phyloP scores from a whole-genome alignment of 805 yeast genomes.

The Saturnispora diversa region DNA sequence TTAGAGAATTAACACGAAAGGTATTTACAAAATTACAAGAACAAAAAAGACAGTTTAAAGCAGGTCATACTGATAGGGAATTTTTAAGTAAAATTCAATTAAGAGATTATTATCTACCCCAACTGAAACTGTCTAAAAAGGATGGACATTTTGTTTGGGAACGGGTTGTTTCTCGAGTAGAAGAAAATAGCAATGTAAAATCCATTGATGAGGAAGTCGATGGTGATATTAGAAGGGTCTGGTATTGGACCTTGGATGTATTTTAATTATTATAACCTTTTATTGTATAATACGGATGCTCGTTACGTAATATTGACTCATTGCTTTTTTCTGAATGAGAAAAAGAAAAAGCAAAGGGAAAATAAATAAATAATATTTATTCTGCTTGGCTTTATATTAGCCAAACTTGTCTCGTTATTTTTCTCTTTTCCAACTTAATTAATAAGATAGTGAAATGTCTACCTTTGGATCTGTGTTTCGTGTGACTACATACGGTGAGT shows the following conservation, averaged over 20 bases:
- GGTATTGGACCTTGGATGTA: constrained; percentile 70
- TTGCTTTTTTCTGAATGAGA: too few relatives aligned
- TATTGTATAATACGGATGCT: background rate
- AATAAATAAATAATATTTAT: too few relatives aligned
- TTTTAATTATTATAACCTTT: constrained; percentile 3
- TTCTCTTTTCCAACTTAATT: background rate
- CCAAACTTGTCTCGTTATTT: background rate
- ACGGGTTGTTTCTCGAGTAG: constrained; percentile 46
- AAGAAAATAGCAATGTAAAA: constrained; percentile 57
- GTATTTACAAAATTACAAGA: constrained; percentile 44
- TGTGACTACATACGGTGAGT: constrained; percentile 96
- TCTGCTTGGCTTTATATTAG: too few relatives aligned
- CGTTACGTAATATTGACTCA: constrained; percentile 7
- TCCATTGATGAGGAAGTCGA: constrained; percentile 59
- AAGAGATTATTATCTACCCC: constrained; percentile 50
- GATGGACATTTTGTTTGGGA: constrained; percentile 51
- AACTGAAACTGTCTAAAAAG: constrained; percentile 24
- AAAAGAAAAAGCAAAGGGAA: too few relatives aligned
- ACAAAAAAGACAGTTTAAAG: constrained; percentile 33
- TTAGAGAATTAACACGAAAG: constrained; percentile 39
- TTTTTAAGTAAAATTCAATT: constrained; percentile 66
- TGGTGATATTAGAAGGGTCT: constrained; percentile 81
- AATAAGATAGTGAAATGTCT: constrained; percentile 41
- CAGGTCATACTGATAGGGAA: constrained; percentile 31
- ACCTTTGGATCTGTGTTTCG: constrained; percentile 56